Base-by-base conservation (phyloP, 1,284 basidiomycete genomes). In the Marasmius fiardii region DNA sequence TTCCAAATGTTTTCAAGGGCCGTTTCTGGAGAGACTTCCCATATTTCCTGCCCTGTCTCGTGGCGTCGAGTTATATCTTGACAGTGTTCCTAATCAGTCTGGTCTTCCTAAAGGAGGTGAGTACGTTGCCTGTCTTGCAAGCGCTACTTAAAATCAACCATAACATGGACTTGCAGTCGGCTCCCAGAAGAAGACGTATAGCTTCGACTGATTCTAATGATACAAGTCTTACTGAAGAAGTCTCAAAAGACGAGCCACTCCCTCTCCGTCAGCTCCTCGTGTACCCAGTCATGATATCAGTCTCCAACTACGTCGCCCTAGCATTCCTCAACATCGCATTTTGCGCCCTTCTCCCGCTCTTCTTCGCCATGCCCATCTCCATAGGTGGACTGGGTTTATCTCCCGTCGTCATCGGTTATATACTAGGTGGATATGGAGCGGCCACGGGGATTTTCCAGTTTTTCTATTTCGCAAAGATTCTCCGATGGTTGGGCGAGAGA, bases 321-420 rank as follows among this genome's bases (percentile, higher is more conserved):
- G 80, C 82, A 21, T 74, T 86, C 58, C 66, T 86, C 8, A 82
- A 85, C 58, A 83, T 85, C 53, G 74, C 78, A 0, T 63, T 80
- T 39, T 73, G 68, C 43, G 80, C 82, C 4, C 73, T 88, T 26
- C 71, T 79, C 12, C 85, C 86, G 4, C 73, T 87, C n/a, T 85
- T 86, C 69, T 77, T 80, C 58, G 78, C 83, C 18, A 86, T 83
- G 57, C 80, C 85, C 2, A 69, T 84, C 33, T 71, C 73, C 49
- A 70, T 80, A 34, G 86, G 85, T 43, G 84, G 85, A n/a, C 71
- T 88, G 37, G 80, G 77, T n/a, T 68, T 85, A 16, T 60, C 71
- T 4, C 80, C 82, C 0, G 65, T 73, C 18, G 64, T 60, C n/a
- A 85, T 86, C 49, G 83, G 84, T 1, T 68, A 75, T 21, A 72